phyloP scores from a whole-genome alignment of 2,329 filamentous ascomycete genomes.

The Exophiala xenobiotica region DNA sequence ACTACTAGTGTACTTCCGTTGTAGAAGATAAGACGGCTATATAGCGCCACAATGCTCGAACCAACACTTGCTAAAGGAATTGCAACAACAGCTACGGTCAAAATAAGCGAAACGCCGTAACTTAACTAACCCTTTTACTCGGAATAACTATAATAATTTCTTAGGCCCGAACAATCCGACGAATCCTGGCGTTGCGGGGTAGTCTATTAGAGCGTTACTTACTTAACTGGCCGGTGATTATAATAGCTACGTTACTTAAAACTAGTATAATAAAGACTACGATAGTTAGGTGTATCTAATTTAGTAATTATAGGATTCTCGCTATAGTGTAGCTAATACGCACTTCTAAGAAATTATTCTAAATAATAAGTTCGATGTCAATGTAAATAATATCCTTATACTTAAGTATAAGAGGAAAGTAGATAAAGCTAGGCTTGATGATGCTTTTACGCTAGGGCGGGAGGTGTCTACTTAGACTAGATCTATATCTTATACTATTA shows the following conservation, averaged over 20 bases:
- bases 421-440: neutral
- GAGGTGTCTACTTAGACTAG: neutral
- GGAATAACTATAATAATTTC: no score
- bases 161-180: no score
- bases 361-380: neutral
- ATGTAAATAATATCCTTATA: neutral
- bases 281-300: neutral
- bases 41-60: no score
- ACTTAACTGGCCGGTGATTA: no score
- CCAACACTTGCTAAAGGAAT: no score
- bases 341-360: neutral
- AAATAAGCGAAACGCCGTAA: no score
- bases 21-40: no score
- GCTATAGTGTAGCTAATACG: neutral
- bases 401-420: neutral
- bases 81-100: no score
- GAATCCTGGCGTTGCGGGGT: no score
- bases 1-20: no score
- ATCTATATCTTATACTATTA: neutral
- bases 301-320: neutral
- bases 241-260: neutral
- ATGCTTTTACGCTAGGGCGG: neutral
- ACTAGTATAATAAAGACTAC: neutral
- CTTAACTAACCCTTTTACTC: no score
- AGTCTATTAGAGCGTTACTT: no score